Evolutionary conservation across 2,329 filamentous ascomycete genomes (phyloP).

Genomic region (Neonectria neomacrospora): DNA sequence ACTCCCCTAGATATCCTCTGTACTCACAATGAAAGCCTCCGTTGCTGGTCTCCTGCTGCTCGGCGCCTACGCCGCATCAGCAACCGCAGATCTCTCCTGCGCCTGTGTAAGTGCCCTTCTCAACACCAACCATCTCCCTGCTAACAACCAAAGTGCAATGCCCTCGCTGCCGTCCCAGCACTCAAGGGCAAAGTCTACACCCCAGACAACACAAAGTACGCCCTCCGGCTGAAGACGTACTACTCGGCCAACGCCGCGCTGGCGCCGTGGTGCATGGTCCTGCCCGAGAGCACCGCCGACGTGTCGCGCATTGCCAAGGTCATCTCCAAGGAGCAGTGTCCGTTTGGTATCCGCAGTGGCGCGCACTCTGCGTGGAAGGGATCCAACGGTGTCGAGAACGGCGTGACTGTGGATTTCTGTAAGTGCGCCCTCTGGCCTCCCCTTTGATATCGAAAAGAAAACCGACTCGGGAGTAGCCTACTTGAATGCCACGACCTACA

Average conservation of each 20-base stretch:
- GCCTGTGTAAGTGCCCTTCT: slow-evolving; percentile 19
- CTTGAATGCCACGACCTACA: slow-evolving; percentile 48
- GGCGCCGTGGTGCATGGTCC: slow-evolving; percentile 45
- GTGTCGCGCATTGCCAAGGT: slow-evolving; percentile 40
- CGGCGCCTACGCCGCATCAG: slow-evolving; percentile 4
- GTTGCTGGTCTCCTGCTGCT: slow-evolving; percentile 5
- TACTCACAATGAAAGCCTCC: slow-evolving; percentile 15
- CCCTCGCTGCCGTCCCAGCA: slow-evolving; percentile 30
- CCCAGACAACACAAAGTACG: slow-evolving; percentile 35
- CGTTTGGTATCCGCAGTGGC: slow-evolving; percentile 48
- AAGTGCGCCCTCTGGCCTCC: background rate
- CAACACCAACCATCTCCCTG: too few species aligned
- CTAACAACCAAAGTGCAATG: slow-evolving; percentile 36
- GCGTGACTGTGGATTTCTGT: slow-evolving; percentile 46
- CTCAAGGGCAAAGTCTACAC: slow-evolving; percentile 42
- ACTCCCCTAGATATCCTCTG: background rate
- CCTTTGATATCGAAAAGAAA: background rate
- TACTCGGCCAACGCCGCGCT: slow-evolving; percentile 48
- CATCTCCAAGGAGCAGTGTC: slow-evolving; percentile 36
- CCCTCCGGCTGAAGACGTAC: slow-evolving; percentile 40
- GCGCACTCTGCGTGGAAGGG: slow-evolving; percentile 48
- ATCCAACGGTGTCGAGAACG: slow-evolving; percentile 43
- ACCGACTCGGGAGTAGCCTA: slow-evolving; percentile 12
- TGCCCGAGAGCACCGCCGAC: slow-evolving; percentile 40
- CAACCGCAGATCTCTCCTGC: background rate